Evolutionary conservation across 257 asterid genomes (phyloP).

Genomic region (Solanum tacnaense): DNA sequence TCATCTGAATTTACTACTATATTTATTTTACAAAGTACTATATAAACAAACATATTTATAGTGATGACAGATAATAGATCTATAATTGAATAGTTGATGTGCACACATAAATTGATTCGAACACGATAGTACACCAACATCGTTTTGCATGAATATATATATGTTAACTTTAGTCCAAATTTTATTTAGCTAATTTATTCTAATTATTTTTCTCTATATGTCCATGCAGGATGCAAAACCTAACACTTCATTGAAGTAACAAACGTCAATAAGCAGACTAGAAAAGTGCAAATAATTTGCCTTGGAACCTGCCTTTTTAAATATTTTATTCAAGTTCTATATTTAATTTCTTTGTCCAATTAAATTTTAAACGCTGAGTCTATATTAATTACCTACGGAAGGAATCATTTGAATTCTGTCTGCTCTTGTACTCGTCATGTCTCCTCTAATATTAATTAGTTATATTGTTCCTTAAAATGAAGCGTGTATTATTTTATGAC

Average conservation of each 20-base stretch:
- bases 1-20: background rate
- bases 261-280: background rate
- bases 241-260: background rate
- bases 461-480: background rate
- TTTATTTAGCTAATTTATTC: background rate
- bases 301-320: background rate
- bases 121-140: background rate
- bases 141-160: background rate
- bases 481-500: background rate
- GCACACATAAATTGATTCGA: background rate
- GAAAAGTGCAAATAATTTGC: background rate
- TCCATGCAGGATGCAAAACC: background rate
- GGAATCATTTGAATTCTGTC: constrained; percentile 16
- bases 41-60: background rate
- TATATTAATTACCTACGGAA: background rate
- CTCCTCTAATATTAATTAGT: background rate
- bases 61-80: background rate
- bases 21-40: background rate
- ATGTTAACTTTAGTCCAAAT: background rate
- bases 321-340: background rate
- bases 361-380: background rate
- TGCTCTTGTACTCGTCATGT: background rate
- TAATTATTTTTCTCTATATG: background rate
- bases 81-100: background rate
- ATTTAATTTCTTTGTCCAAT: background rate